Conservation (phyloP, 371 early-diverging fungal genomes). For the Lichtheimia hyalospora region DNA sequence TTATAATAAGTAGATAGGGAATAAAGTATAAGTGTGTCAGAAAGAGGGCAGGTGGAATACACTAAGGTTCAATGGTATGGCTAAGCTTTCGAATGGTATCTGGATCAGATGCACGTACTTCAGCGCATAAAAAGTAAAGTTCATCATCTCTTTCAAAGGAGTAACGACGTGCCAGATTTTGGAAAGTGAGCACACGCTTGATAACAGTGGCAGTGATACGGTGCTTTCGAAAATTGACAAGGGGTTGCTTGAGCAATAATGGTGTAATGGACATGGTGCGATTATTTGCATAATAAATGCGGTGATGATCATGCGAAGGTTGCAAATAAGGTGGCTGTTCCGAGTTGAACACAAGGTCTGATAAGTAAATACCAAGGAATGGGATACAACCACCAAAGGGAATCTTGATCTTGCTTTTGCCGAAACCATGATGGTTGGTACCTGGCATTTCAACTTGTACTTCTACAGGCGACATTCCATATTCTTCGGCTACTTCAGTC, state of each 20-base stretch:
- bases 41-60: too few species aligned
- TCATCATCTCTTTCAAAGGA: slow-evolving; percentile 50
- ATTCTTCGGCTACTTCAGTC: slow-evolving; percentile 60
- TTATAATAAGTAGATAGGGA: too few species aligned
- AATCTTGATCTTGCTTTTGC: slow-evolving; percentile 36
- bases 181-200: slow-evolving; percentile 62
- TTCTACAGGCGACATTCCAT: slow-evolving; percentile 53
- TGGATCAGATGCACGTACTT: slow-evolving; percentile 27
- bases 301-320: slow-evolving; percentile 28
- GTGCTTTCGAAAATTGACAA: slow-evolving; percentile 66
- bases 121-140: slow-evolving; percentile 37
- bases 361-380: slow-evolving; percentile 62
- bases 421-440: slow-evolving; percentile 17
- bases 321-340: slow-evolving; percentile 62
- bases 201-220: slow-evolving; percentile 64
- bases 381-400: slow-evolving; percentile 64
- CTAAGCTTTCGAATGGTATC: slow-evolving; percentile 36
- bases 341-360: slow-evolving; percentile 65
- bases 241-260: slow-evolving; percentile 33
- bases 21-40: too few species aligned
- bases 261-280: slow-evolving; percentile 9
- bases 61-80: slow-evolving; percentile 29
- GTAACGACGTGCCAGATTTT: slow-evolving; percentile 54
- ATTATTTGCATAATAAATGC: slow-evolving; percentile 21
- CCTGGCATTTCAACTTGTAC: slow-evolving; percentile 45